Base-by-base conservation (phyloP, 2,329 filamentous ascomycete species). In the Balansia obtecta region DNA sequence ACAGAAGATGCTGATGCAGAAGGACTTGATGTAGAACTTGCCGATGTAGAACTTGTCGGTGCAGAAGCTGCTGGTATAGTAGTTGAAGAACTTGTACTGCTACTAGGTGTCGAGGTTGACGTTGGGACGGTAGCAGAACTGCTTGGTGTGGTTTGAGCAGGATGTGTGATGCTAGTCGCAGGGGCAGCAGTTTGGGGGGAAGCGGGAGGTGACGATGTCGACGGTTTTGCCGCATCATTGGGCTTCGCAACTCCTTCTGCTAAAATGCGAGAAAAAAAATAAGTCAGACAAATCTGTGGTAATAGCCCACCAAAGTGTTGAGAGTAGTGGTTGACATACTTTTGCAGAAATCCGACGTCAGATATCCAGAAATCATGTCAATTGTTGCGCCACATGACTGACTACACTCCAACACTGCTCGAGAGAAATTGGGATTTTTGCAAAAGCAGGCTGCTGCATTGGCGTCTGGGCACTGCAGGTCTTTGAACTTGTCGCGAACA, bases 381-480 rank as follows among this genome's bases (percentile, higher is more conserved):
- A 53, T 46, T 11, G 53, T 56, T 41, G 57, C 60, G 40, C 53
- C 57, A 52, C 62, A 65, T 10, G 48, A 44, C 12, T 59, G 58
- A 43, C 56, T 64, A 51, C 71, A 74, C 46, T 73, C 70, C 20
- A 61, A 57, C 45, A 73, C 62, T n/a, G 67, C 68, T 50, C 57
- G 58, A 30, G 58, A 45, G 49, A 69, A 70, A 18, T 58, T 58
- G 1, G 59, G 49, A 11, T 65, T 65, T 30, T 53, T 56, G 54
- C 73, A 75, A 15, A 75, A 61, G 53, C 73, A 75, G 15, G 60
- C 56, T 18, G 59, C 58, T 30, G 66, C 58, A 41, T 58, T 56
- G 34, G 62, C 62, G 52, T 55, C 61, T n/a, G 44, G 38, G 40
- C 65, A 68, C 10, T 48, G 42, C 43, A 57, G 57, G 15, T 56